Evolutionary conservation across 768 basidiomycete species (phyloP), one percentile per base, ranked within the genome.

Genomic region (Podaxis carcinomalis): DNA sequence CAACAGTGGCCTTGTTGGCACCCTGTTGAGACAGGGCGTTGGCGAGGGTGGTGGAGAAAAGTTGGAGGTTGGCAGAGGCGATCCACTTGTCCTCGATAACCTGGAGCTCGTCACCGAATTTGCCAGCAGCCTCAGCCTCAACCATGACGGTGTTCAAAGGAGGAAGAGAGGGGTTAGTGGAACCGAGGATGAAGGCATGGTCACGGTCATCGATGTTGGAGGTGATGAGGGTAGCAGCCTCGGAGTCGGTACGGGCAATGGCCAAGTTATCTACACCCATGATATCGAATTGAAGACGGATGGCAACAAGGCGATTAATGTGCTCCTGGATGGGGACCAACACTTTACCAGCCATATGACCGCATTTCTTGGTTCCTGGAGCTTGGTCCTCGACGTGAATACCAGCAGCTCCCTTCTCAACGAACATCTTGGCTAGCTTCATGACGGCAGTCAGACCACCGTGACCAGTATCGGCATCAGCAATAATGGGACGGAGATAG

Each of bases 381-480:
- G 95, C 95, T 74, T 99, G 97, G 69, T 99, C 97, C 70, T 99
- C 97, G 70, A 99, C 82, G 73, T 99, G 97, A 56, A 99, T 93
- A 21, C 96, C 97, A 14, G 97, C 95, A 0, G 97, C 97, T 64
- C 97, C 96, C 68, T 94, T 92, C 77, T 99, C 97, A 65, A 98
- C 94, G 71, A 99, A 98, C 84, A 99, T 87, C 77, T 99, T 99
- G 61, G 97, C 86, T 63, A 99, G 86, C 78, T 98, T 98, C 93
- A 98, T 96, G 63, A 93, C 87, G 16, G 97, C 95, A n/a, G 95
- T 98, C 67, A 98, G 78, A 63, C 96, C 96, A 68, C 96, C 96
- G 70, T 98, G 96, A 4, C 96, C 96, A 23, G 97, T 98, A 73
- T 99, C 97, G 10, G 94, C 97, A 74, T 99, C 97, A 16, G 97